phyloP scores from a whole-genome alignment of 2,329 filamentous ascomycete species.

The Lojkania enalia region DNA sequence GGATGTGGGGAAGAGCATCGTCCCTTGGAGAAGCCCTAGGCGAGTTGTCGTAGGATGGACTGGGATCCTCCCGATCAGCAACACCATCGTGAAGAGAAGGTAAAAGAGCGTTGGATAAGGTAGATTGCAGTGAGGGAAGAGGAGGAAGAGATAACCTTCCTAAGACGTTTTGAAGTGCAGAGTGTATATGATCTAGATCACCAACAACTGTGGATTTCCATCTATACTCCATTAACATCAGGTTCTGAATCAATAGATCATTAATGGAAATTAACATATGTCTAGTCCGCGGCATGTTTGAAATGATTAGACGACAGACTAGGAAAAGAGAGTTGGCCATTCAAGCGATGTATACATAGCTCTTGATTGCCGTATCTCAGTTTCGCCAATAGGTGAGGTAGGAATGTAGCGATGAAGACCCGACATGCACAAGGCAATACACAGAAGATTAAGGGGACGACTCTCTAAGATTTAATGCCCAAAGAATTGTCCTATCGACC shows the following conservation, averaged over 20 bases:
- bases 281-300: not conserved
- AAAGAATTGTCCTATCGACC: too few species aligned
- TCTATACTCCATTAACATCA: slow-evolving; percentile 17
- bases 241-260: not conserved
- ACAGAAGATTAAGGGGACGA: too few species aligned
- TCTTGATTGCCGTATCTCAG: too few species aligned
- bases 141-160: slow-evolving; percentile 44
- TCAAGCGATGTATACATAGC: too few species aligned
- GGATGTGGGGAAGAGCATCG: slow-evolving; percentile 35
- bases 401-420: too few species aligned
- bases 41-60: slow-evolving; percentile 37
- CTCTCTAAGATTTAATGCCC: too few species aligned
- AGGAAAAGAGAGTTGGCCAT: too few species aligned
- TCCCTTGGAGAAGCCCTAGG: slow-evolving; percentile 32
- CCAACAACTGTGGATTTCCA: slow-evolving; percentile 30
- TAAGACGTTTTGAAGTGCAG: slow-evolving; percentile 47
- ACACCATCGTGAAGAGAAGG: slow-evolving; percentile 32
- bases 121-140: slow-evolving; percentile 41
- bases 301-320: too few species aligned
- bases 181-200: slow-evolving; percentile 38
- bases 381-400: too few species aligned
- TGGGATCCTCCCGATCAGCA: slow-evolving; percentile 43
- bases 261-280: not conserved
- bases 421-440: too few species aligned
- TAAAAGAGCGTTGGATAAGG: slow-evolving; percentile 13